Evolutionary conservation across 2,329 filamentous ascomycete genomes (phyloP).

Genomic region (Colletotrichum australisinense): DNA sequence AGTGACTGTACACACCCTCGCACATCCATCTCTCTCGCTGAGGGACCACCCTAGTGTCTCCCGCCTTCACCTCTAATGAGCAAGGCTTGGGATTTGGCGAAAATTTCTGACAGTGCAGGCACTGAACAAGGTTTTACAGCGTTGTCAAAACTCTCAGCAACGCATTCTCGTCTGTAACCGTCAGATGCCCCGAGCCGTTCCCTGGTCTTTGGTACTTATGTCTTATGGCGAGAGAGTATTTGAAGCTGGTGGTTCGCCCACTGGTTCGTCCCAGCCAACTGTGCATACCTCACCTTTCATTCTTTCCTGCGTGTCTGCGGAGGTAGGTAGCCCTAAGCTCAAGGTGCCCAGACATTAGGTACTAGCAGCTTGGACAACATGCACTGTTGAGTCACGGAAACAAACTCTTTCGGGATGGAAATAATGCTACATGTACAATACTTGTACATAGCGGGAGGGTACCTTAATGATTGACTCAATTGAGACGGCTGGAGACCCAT

Average conservation of each 20-base stretch:
- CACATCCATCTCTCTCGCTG: background rate
- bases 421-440: background rate
- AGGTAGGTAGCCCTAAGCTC: background rate
- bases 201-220: background rate
- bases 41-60: background rate
- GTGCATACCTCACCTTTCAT: background rate
- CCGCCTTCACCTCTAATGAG: background rate
- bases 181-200: constrained; percentile 3
- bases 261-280: background rate
- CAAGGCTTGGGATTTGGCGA: constrained; percentile 9
- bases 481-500: background rate
- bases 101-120: constrained; percentile 30
- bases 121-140: constrained; percentile 28
- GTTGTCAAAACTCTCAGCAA: constrained; percentile 19
- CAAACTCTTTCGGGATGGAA: background rate
- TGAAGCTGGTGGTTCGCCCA: background rate
- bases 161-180: constrained; percentile 5
- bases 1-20: constrained; percentile 20
- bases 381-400: constrained; percentile 2
- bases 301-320: no score
- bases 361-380: constrained; percentile 18
- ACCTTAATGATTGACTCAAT: background rate
- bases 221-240: background rate
- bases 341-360: background rate
- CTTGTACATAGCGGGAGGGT: no score